These are phyloP conservation scores for Lasiodiplodia sp. DNA, from an alignment of 2,329 filamentous ascomycete species.

Conservation along the genomic window DNA sequence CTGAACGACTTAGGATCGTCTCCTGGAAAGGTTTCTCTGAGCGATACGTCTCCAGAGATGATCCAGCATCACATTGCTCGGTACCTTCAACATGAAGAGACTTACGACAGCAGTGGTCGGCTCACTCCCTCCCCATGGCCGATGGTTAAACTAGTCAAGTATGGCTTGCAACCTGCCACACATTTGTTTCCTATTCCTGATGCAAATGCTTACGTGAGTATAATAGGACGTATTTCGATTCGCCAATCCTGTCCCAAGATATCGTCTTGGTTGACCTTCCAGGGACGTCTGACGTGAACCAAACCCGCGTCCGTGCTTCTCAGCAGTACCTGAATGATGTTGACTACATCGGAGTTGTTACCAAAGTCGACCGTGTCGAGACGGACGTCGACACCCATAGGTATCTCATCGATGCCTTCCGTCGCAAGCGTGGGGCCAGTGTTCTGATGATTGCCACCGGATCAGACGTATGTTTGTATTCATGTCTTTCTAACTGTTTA, in stretches of 20 bases:
- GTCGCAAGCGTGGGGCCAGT: slow-evolving; percentile 34
- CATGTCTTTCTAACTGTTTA: background rate
- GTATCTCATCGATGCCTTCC: slow-evolving; percentile 34
- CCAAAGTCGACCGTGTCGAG: slow-evolving; percentile 33
- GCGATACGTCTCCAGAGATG: background rate
- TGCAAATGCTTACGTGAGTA: background rate
- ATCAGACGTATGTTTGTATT: slow-evolving; percentile 32
- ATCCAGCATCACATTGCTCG: background rate
- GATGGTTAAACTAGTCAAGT: slow-evolving; percentile 35
- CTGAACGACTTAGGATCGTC: background rate
- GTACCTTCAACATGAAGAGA: background rate
- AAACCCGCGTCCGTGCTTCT: slow-evolving; percentile 31
- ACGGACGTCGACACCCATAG: slow-evolving; percentile 31
- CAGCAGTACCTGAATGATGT: slow-evolving; percentile 34
- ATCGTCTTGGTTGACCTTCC: slow-evolving; percentile 36
- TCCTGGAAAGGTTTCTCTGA: background rate
- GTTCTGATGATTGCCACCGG: slow-evolving; percentile 36
- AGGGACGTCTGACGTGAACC: slow-evolving; percentile 32
- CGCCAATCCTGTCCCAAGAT: slow-evolving; percentile 30
- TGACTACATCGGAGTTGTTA: slow-evolving; percentile 36
- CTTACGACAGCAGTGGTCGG: background rate
- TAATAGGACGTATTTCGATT: background rate
- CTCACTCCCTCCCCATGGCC: slow-evolving; percentile 35
- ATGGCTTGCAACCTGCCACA: slow-evolving; percentile 18
- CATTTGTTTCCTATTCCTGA: background rate